Evolutionary conservation across 345 rosid genomes (phyloP), one percentile per base, ranked within the genome.

Genomic region (Moricandia arvensis): DNA sequence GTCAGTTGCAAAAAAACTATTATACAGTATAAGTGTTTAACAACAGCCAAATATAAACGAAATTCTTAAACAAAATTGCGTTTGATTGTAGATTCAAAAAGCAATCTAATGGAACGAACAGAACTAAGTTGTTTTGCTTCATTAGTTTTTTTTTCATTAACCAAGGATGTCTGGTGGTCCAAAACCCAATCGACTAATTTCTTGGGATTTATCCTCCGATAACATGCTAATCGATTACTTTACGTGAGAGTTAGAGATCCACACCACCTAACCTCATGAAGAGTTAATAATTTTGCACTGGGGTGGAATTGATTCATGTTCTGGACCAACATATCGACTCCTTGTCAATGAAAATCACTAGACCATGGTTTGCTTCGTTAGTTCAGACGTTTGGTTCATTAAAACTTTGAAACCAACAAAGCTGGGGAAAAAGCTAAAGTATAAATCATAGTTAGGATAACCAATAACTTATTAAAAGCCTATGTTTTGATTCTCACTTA

Each of bases 351-450:
- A 2, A 21, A 21, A 21, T 2, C 24, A 21, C 24, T 2, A 21
- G 24, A 21, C 24, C 24, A 21, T 21, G 24, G 24, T 21, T 21
- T 21, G 24, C 24, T 21, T 2, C 1, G 45, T 29, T 55, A 13
- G 30, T 64, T 55, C 57, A 66, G 41, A 57, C 34, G 26, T 41
- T 30, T 59, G 61, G 31, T 59, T 41, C 41, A 67, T 26, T 59
- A 21, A 21, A 21, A 21, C 1, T 21, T 21, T 21, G 53, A 12
- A 57, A 49, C 31, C 79, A 67, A 65, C 78, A 66, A 74, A 16
- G 43, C 15, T 58, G 64, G 43, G 35, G 12, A 57, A 33, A n/a
- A 21, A 21, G 9, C 9, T 18, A 13, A 1, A 37, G 29, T 16
- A 49, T 7, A 35, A 68, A 68, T 35, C 21, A 49, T 8, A 49